Evolutionary conservation across 2,329 filamentous ascomycete species (phyloP).

Genomic region (Pseudogymnoascus sp.): DNA sequence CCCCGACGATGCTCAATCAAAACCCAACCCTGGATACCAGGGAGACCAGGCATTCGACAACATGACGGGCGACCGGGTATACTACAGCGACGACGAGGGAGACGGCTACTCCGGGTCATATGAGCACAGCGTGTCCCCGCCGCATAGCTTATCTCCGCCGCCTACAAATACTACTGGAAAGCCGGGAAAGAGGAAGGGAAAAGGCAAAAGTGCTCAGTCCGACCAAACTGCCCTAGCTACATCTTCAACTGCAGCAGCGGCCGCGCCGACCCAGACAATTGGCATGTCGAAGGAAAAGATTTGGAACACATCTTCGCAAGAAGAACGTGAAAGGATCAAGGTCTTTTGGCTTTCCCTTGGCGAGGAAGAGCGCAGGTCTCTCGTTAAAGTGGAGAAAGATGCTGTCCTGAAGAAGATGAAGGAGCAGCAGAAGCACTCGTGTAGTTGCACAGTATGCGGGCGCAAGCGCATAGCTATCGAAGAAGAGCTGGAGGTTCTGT

Average conservation of each 20-base stretch:
- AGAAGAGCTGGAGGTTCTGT: conserved; percentile 93
- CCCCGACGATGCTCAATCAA: neutral
- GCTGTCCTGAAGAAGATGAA: conserved; percentile 99
- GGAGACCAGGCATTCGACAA: conserved; percentile 31
- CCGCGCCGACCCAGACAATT: conserved; percentile 37
- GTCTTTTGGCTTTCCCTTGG: conserved; percentile 94
- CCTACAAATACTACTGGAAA: conserved; percentile 21
- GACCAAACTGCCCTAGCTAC: neutral
- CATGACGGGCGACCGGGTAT: conserved; percentile 41
- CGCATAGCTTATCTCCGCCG: conserved; percentile 21
- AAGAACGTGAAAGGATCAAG: conserved; percentile 95
- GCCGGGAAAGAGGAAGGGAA: conserved; percentile 36
- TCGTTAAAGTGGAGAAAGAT: conserved; percentile 98
- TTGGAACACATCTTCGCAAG: conserved; percentile 91
- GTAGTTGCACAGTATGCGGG: conserved; percentile 94
- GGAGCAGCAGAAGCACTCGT: conserved; percentile 98
- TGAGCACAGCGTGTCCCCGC: conserved; percentile 26
- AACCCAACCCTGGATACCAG: conserved; percentile 13
- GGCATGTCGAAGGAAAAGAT: conserved; percentile 63
- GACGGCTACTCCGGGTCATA: conserved; percentile 29
- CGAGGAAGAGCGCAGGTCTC: conserved; percentile 87
- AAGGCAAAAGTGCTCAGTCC: conserved; percentile 23
- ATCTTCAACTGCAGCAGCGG: conserved; percentile 30
- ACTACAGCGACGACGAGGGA: conserved; percentile 47
- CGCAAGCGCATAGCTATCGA: conserved; percentile 95